Conservation (phyloP, 2,329 filamentous ascomycete genomes). For the Aquanectria penicillioides region DNA sequence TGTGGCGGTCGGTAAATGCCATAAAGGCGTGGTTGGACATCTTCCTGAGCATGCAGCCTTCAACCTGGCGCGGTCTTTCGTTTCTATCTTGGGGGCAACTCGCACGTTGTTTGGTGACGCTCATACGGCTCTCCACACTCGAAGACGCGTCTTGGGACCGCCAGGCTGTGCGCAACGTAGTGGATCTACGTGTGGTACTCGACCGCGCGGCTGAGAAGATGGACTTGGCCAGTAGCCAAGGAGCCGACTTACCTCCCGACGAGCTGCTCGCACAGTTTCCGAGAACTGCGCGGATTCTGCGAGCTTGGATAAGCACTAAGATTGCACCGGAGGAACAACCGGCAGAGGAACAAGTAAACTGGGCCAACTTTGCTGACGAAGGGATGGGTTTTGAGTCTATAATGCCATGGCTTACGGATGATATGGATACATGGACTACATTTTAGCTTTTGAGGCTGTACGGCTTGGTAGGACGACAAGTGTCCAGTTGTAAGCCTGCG, state of each 20-base stretch:
- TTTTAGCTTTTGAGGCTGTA: background rate
- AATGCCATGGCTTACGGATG: background rate
- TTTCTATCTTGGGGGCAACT: background rate
- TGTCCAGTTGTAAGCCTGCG: too few relatives aligned
- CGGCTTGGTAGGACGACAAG: background rate
- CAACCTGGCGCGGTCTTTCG: background rate
- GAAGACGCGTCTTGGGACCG: background rate
- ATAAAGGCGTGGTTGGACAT: background rate
- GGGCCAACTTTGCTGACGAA: background rate
- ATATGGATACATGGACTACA: background rate
- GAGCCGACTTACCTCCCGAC: background rate
- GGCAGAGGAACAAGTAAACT: background rate
- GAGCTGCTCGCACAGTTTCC: background rate
- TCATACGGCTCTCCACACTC: background rate
- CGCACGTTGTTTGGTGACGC: background rate
- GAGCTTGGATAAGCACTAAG: background rate
- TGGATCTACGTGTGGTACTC: background rate
- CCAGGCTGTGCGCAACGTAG: background rate
- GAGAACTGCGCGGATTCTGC: background rate
- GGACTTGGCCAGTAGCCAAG: background rate
- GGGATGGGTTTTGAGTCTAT: background rate
- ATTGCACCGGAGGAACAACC: background rate
- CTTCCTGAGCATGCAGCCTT: background rate
- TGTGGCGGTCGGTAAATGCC: background rate
- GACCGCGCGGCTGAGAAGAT: background rate